Evolutionary conservation across 169 alveolate species (phyloP).

Genomic region (Besnoitia besnoiti): DNA sequence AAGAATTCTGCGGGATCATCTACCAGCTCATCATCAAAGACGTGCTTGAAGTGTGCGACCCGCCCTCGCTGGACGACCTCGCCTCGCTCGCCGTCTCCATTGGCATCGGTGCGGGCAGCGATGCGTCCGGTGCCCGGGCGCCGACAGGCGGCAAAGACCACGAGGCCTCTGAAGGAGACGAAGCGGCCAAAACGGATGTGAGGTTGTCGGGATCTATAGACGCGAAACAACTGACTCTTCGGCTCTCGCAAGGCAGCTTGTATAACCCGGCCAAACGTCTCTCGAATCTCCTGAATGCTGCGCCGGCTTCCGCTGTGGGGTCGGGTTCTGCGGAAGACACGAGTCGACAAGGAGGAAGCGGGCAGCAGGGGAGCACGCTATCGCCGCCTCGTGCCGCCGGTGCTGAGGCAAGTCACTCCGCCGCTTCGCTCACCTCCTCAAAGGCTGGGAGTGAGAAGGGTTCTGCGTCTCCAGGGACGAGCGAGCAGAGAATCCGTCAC

Average conservation of each 20-base stretch:
- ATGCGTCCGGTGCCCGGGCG: neutral
- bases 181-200: neutral
- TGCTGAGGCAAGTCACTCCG: no score
- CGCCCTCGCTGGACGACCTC: slow-evolving; percentile 70
- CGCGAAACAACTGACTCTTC: neutral
- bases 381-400: neutral
- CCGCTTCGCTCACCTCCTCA: no score
- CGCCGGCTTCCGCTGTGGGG: neutral
- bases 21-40: slow-evolving; percentile 67
- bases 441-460: no score
- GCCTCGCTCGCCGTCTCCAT: slow-evolving; percentile 68
- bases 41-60: slow-evolving; percentile 76
- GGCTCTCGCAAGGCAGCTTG: neutral
- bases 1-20: slow-evolving; percentile 59
- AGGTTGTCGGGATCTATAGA: neutral
- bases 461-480: neutral
- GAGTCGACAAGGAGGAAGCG: neutral
- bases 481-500: neutral
- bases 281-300: neutral
- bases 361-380: neutral
- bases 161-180: neutral
- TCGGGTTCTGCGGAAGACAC: no score
- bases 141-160: neutral
- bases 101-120: neutral
- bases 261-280: slow-evolving; percentile 9